A percentile compares a stretch with the other conserved stretches of the same genome.
Evolutionary conservation across 106 monocot genomes (phyloP).

Genomic region (Allium cepa): DNA sequence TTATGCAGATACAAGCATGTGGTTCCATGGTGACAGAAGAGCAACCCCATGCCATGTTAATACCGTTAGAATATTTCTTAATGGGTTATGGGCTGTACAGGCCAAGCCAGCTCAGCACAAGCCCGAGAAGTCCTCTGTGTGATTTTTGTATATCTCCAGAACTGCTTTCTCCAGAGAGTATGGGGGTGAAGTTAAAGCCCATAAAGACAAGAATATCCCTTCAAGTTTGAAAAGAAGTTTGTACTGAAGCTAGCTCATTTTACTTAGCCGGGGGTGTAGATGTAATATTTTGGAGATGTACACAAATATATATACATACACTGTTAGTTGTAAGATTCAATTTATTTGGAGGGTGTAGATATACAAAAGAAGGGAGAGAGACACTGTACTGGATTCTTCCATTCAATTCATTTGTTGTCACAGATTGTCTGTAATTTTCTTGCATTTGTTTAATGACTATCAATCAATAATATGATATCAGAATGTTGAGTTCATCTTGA

Average conservation of each 20-base stretch:
- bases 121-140: conserved; percentile 71
- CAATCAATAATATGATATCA: conserved; percentile 5
- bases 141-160: conserved; percentile 75
- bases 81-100: conserved; percentile 76
- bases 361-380: conserved; percentile 2
- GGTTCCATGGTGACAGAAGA: conserved; percentile 93
- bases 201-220: conserved; percentile 71
- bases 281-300: conserved; percentile 6
- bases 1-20: conserved; percentile 72
- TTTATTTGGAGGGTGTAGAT: conserved; percentile 2
- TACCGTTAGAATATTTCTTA: conserved; percentile 79
- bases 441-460: conserved; percentile 4
- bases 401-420: conserved; percentile 14
- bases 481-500: not conserved
- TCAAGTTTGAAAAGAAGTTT: conserved; percentile 20
- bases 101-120: conserved; percentile 44
- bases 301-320: conserved; percentile 1
- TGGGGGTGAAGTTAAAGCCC: conserved; percentile 91
- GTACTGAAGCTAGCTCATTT: not conserved
- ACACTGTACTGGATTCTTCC: not conserved
- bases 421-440: conserved; percentile 3
- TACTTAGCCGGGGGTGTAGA: not conserved
- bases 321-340: conserved; percentile 3
- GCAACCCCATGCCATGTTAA: conserved; percentile 85
- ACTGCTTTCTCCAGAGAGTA: conserved; percentile 84